Evolutionary conservation across 2,329 filamentous ascomycete genomes (phyloP), one percentile per base, ranked within the genome.

Genomic region (Pseudogymnoascus sp.): DNA sequence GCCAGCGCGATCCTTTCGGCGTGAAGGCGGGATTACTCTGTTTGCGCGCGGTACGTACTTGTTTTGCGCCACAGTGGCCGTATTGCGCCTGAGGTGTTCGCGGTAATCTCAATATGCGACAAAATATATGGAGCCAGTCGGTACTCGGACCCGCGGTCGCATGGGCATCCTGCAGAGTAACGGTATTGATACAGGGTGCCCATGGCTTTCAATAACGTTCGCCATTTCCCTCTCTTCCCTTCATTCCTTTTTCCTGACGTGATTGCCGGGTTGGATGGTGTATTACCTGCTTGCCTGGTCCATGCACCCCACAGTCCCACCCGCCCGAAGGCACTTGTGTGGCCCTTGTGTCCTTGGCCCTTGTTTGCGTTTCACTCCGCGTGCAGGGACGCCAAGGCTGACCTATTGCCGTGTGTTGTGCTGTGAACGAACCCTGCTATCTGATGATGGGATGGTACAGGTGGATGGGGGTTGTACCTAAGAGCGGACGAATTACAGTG

Each of bases 221-320:
- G 30, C 30, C 30, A 32, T 32, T 7, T 22, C 37, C 4, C 43
- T 14, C 43, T 2, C 30, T 32, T 32, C 9, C 2, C 9, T 11
- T 32, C 30, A 32, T 54, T 54, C 25, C 25, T 54, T 54, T 54
- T 54, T 35, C 8, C 43, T 54, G 43, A 54, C 43, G 43, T 54
- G 43, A 30, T 54, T 54, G 9, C 43, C 43, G n/a, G 43, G 43
- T 16, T 11, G n/a, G 43, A 54, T 54, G 43, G n/a, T 54, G 43
- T 32, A 54, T 11, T 12, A 54, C 25, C 32, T 54, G 43, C 30
- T 11, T 12, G 32, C 25, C 32, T 54, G 43, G 43, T 32, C 43
- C 43, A 54, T 54, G 43, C 43, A 54, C 43, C 43, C 43, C 43
- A 32, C 43, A 54, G 43, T 54, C 43, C 43, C 43, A 30, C 43